Conservation (phyloP, 2,329 filamentous ascomycete genomes). For the Calcarisporium arbuscula region DNA sequence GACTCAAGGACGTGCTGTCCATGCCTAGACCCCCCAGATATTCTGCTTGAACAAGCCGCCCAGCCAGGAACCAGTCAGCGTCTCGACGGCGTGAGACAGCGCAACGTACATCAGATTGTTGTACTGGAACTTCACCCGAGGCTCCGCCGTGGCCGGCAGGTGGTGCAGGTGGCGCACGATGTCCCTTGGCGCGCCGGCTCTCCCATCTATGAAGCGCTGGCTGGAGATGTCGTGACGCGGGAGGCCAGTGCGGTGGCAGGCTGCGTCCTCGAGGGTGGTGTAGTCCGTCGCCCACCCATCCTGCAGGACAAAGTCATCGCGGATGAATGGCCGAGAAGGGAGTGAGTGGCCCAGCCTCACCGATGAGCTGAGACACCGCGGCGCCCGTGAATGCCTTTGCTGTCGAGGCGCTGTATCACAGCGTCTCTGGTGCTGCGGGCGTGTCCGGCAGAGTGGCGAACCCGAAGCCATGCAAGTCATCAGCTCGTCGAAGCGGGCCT, state of each 20-base stretch:
- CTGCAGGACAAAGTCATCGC: conserved; percentile 45
- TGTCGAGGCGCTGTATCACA: conserved; percentile 50
- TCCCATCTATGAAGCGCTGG: too few relatives aligned
- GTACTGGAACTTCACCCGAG: conserved; percentile 40
- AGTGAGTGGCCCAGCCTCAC: conserved; percentile 42
- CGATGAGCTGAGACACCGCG: conserved; percentile 39
- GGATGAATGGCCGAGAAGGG: conserved; percentile 39
- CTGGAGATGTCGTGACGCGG: conserved; percentile 35
- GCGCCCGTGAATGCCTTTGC: conserved; percentile 53
- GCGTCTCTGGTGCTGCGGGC: conserved; percentile 37
- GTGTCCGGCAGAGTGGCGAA: conserved; percentile 27
- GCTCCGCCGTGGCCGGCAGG: conserved; percentile 35
- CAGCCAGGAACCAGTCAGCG: conserved; percentile 28
- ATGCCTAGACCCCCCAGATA: conserved; percentile 41
- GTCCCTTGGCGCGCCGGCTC: conserved; percentile 23
- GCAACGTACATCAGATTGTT: conserved; percentile 44
- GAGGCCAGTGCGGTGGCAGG: conserved; percentile 46
- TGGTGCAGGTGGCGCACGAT: conserved; percentile 37
- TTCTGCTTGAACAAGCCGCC: conserved; percentile 31
- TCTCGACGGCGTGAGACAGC: conserved; percentile 39
- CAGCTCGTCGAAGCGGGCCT: conserved; percentile 7
- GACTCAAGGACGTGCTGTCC: conserved; percentile 32
- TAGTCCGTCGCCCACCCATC: conserved; percentile 39
- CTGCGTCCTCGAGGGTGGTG: conserved; percentile 47
- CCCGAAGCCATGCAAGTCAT: conserved; percentile 22